Base-by-base conservation (phyloP, 2,329 filamentous ascomycete genomes). In the Phoma sp. region DNA sequence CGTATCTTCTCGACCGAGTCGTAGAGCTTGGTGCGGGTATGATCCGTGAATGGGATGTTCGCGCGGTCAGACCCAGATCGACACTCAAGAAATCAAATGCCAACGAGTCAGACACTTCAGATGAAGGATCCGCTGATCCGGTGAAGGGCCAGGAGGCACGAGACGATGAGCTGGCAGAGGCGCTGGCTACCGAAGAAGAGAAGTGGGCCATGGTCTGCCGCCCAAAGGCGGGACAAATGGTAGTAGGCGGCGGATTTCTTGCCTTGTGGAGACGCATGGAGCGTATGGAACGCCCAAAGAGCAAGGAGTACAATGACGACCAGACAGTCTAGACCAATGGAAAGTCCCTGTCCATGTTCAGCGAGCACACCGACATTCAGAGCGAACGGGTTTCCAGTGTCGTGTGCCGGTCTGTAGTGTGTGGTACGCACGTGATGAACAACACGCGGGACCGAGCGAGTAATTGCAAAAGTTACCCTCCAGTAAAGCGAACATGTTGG, bases 11-110 rank as follows among this genome's bases (percentile, higher is more conserved):
- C 7, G 86, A 89, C 35, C 81, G 78, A 39, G 83, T 86, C 0
- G 66, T 89, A 13, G 87, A 89, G 70, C 75, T 89, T 18, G 78
- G 76, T 61, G 58, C 79, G 74, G 47, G 78, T n/a, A 81, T 79
- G 30, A 84, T 86, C 1, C 78, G 84, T 58, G 79, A 84, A 58
- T 89, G 87, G 87, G 86, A 88, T 68, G 79, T 89, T 14, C 80
- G 83, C 61, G 77, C 78, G 43, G 81, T 80, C 13, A 73, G 60
- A 56, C 76, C 78, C 14, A 73, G 76, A 51, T 73, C 72, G 14
- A 64, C 67, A 1, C 33, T 67, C 33, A 60, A 62, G 50, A 69
- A 66, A 58, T 4, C 53, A 35, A 47, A 39, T 13, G 25, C 46
- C 23, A 55, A 52, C 7, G 63, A 61, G 13, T 46, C 50, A 18